Conservation (phyloP, 2,329 filamentous ascomycete species). For the Tolypocladium pustulatum region DNA sequence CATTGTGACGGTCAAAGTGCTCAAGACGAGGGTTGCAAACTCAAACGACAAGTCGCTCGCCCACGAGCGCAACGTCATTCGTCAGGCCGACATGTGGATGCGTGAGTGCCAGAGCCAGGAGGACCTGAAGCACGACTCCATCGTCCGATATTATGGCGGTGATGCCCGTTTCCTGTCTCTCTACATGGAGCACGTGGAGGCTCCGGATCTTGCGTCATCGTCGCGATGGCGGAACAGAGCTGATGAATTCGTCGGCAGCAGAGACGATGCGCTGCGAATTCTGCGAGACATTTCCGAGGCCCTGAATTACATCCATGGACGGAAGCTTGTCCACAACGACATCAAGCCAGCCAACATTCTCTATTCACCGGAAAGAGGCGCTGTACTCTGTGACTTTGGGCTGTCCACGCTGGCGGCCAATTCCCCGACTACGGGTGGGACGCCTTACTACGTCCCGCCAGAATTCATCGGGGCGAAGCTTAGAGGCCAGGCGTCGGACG, state of each 20-base stretch:
- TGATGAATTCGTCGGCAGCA: slow-evolving; percentile 39
- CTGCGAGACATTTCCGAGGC: slow-evolving; percentile 43
- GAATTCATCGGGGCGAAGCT: slow-evolving; percentile 47
- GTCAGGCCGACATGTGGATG: slow-evolving; percentile 49
- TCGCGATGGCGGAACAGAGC: slow-evolving; percentile 36
- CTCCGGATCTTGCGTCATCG: slow-evolving; percentile 39
- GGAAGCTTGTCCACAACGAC: slow-evolving; percentile 47
- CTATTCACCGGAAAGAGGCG: slow-evolving; percentile 46
- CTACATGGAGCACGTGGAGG: slow-evolving; percentile 53
- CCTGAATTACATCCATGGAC: slow-evolving; percentile 44
- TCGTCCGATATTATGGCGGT: slow-evolving; percentile 47
- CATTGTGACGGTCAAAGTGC: slow-evolving; percentile 49
- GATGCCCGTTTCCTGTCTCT: slow-evolving; percentile 49
- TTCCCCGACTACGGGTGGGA: slow-evolving; percentile 41
- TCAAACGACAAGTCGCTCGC: slow-evolving; percentile 34
- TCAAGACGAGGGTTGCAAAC: slow-evolving; percentile 39
- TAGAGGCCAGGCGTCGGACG: slow-evolving; percentile 44
- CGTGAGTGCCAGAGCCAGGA: slow-evolving; percentile 47
- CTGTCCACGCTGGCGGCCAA: slow-evolving; percentile 38
- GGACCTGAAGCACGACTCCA: slow-evolving; percentile 44
- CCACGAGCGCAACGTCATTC: slow-evolving; percentile 44
- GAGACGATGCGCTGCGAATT: slow-evolving; percentile 39
- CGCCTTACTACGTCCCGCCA: slow-evolving; percentile 51
- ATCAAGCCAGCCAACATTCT: slow-evolving; percentile 53
- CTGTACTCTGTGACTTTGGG: slow-evolving; percentile 51